Conservation (phyloP, 2,329 filamentous ascomycete genomes). For the Epichloe baconii region DNA sequence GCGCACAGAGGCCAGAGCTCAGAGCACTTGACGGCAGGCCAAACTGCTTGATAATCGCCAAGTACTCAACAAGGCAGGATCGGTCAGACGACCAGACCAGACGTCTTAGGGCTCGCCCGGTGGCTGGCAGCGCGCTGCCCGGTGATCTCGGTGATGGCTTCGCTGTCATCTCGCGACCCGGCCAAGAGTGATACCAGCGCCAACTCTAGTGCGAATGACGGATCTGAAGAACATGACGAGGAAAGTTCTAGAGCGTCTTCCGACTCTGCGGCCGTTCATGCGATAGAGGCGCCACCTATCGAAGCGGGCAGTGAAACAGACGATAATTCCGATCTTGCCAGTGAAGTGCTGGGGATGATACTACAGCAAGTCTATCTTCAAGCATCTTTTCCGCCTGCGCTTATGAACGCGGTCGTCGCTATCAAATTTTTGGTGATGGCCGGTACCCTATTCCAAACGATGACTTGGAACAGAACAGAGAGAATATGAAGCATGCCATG, state of each 20-base stretch:
- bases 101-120: not conserved
- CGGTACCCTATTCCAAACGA: constrained; percentile 27
- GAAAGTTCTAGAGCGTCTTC: not conserved
- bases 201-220: not conserved
- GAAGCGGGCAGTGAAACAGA: constrained; percentile 1
- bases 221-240: not conserved
- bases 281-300: constrained; percentile 1
- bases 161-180: not conserved
- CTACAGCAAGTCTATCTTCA: constrained; percentile 3
- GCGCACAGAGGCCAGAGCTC: too few relatives aligned
- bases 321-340: constrained; percentile 4
- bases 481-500: constrained; percentile 28
- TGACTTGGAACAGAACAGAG: constrained; percentile 24
- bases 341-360: constrained; percentile 1
- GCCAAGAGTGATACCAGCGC: not conserved
- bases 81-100: too few relatives aligned
- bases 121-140: not conserved
- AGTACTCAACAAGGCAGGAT: too few relatives aligned
- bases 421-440: constrained; percentile 22
- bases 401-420: constrained; percentile 11
- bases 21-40: too few relatives aligned
- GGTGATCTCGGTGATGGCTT: not conserved
- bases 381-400: constrained; percentile 7
- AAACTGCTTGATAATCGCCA: too few relatives aligned
- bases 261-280: not conserved